Evolutionary conservation across 352 stramenopile species (phyloP), one percentile per base, ranked within the genome.

Genomic region (Phytophthora pluvialis): DNA sequence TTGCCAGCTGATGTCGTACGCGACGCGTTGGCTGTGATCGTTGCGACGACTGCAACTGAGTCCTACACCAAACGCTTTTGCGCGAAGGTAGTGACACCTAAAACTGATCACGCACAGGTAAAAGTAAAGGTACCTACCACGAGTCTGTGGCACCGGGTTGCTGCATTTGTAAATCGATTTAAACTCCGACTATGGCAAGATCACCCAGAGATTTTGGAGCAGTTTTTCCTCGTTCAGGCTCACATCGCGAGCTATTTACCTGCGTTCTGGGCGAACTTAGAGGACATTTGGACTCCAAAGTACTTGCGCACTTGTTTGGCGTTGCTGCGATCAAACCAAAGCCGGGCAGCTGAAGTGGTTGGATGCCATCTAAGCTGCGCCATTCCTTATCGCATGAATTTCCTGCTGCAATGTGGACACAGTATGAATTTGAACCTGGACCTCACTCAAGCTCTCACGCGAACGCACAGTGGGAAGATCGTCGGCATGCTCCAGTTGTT

Each of bases 171-270:
- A 3, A 66, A 45, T 44, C 47, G 48, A 13, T 67, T 70, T 12
- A 70, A 70, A 18, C 31, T 66, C 2, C 57, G 48, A 21, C 31
- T 70, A n/a, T 70, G 63, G 55, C 26, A 60, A 48, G 21, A 32
- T 11, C 16, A 57, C 51, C 40, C 63, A 18, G 40, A 45, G 25
- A 67, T 70, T 32, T 21, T 70, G 10, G 36, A 60, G 18, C 29
- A 32, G 5, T 61, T 70, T 47, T 70, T 70, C 29, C 33, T 35
- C 3, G 51, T 70, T 26, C 63, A 70, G 49, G 45, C 48, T 31
- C 36, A 70, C 15, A 7, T 66, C 7, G 32, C 55, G 25, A 28
- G 42, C 8, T 43, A 45, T 33, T 2, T 61, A 9, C 48, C 33
- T 10, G 32, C 11, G 1, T 66, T 70, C 55, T 70, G 63, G 63